Base-by-base conservation (phyloP, 805 yeast genomes). In the Hanseniaspora opuntiae region DNA sequence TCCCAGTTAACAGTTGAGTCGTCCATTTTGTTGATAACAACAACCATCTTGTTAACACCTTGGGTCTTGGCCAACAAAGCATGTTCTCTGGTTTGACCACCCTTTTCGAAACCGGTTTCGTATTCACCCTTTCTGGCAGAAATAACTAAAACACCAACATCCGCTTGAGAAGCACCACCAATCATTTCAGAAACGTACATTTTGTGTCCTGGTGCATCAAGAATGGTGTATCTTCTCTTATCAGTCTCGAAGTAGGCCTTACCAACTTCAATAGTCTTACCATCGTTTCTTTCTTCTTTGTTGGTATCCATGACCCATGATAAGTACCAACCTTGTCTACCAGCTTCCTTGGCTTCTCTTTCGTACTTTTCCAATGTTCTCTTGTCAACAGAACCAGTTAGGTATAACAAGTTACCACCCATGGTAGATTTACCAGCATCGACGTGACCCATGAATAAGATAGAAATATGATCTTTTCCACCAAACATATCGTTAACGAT, bases 301-400 rank as follows among this genome's bases (percentile, higher is more conserved):
- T 94, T 93, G 62, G 97, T 90, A 70, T 93, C 99, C 96, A 93
- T 89, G 62, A 93, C 94, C 98, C 98, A 93, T 9, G 97, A 89
- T 62, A 93, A 74, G 69, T 93, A 93, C 99, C 99, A 93, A 70
- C 97, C 97, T 74, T 93, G 98, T 75, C 97, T 85, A 69, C 98
- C 97, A 45, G 97, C 97, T 63, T 93, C 99, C 70, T 88, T 88
- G 56, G 98, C 98, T 72, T 93, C 99, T 69, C 89, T 81, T 74
- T 93, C 97, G 67, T 90, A 90, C 70, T 93, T 93, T 62, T 93
- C 99, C 60, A 93, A 93, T 20, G 97, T 90, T 74, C 99, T 86
- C 76, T 93, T 93, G 71, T 93, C 98, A 57, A 93, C 98, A 47
- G 97, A 86, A 57, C 97, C 97, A 22, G 97, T 90, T 64, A 93